Evolutionary conservation across 179 eudicot species (phyloP).

Genomic region (Camellia oleifera): DNA sequence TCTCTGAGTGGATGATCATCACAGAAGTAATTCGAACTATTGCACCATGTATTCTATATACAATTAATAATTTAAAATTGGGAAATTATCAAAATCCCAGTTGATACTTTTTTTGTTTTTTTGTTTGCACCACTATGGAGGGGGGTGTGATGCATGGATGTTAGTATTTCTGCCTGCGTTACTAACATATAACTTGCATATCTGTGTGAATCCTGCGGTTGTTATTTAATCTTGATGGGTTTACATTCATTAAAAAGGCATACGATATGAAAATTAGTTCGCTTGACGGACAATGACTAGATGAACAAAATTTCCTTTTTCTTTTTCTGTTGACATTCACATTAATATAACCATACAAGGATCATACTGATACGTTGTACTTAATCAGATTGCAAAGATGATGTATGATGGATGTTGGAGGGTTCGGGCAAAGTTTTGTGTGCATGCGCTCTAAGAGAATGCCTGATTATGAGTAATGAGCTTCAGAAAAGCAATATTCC

Average conservation of each 20-base stretch:
- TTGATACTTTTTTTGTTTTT: not conserved
- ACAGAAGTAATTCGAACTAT: not conserved
- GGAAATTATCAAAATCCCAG: not conserved
- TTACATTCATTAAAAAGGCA: not conserved
- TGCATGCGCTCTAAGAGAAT: slow-evolving; percentile 39
- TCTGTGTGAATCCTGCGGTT: not conserved
- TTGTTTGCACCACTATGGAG: no score
- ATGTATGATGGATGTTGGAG: slow-evolving; percentile 62
- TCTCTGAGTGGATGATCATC: not conserved
- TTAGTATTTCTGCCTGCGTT: not conserved
- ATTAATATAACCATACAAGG: slow-evolving; percentile 24
- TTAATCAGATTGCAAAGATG: slow-evolving; percentile 80
- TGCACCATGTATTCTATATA: not conserved
- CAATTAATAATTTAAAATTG: not conserved
- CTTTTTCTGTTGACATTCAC: slow-evolving; percentile 8
- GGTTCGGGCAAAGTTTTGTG: slow-evolving; percentile 45
- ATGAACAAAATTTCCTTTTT: not conserved
- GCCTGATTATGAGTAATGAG: slow-evolving; percentile 30
- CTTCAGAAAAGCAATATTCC: slow-evolving; percentile 13
- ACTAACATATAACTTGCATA: not conserved
- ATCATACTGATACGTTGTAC: slow-evolving; percentile 52
- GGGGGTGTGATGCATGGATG: no score
- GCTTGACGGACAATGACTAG: not conserved
- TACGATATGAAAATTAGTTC: not conserved
- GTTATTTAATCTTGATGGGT: not conserved